Evolutionary conservation across 1,139 yeast species (phyloP).

Genomic region (Yamadazyma conglobata): DNA sequence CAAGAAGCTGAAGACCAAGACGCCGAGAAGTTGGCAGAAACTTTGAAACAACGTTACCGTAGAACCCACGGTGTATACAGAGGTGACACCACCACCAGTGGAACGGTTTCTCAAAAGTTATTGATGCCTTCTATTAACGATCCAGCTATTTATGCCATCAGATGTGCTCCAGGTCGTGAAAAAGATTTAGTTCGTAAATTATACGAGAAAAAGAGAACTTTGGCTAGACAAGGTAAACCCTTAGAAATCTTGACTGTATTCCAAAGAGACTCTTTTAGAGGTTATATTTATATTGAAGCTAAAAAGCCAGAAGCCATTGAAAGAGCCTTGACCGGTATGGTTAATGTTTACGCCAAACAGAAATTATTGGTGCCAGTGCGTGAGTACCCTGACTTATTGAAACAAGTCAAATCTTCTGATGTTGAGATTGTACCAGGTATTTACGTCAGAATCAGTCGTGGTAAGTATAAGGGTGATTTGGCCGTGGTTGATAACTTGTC

Average conservation of each 20-base stretch:
- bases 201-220: slow-evolving; percentile 71
- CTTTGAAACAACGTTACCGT: slow-evolving; percentile 89
- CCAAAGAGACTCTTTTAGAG: slow-evolving; percentile 89
- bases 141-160: slow-evolving; percentile 93
- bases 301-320: slow-evolving; percentile 90
- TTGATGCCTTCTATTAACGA: slow-evolving; percentile 94
- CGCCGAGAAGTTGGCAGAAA: slow-evolving; percentile 91
- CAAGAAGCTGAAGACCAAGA: slow-evolving; percentile 92
- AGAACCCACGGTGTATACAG: slow-evolving; percentile 81
- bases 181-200: slow-evolving; percentile 84
- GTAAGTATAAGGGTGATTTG: slow-evolving; percentile 88
- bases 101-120: slow-evolving; percentile 86
- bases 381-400: slow-evolving; percentile 89
- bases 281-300: slow-evolving; percentile 92
- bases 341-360: slow-evolving; percentile 68
- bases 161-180: slow-evolving; percentile 92
- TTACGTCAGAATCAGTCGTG: slow-evolving; percentile 85
- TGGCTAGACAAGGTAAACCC: slow-evolving; percentile 59
- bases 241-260: slow-evolving; percentile 84
- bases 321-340: slow-evolving; percentile 83
- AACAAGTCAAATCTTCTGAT: slow-evolving; percentile 86
- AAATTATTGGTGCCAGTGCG: slow-evolving; percentile 90
- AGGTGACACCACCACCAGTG: slow-evolving; percentile 74
- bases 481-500: slow-evolving; percentile 92
- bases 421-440: slow-evolving; percentile 88